Evolutionary conservation across 805 yeast genomes (phyloP).

Genomic region (Saccharomycopsis fibuligera): DNA sequence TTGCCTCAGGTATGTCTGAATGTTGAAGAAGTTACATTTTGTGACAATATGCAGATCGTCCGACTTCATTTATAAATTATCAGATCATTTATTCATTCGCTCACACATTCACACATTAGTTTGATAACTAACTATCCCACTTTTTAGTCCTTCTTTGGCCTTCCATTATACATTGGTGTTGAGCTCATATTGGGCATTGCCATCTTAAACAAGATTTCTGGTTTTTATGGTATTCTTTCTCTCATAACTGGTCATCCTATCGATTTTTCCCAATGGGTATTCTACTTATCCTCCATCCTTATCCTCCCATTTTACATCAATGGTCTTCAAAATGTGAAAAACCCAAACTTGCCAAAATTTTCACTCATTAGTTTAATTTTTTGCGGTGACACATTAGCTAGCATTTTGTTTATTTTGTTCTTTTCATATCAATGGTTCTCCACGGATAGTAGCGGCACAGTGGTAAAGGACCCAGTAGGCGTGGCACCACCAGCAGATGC

Average conservation of each 20-base stretch:
- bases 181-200: slow-evolving; percentile 73
- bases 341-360: slow-evolving; percentile 52
- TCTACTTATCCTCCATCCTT: slow-evolving; percentile 58
- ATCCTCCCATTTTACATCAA: slow-evolving; percentile 58
- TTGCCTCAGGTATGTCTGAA: background rate
- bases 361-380: slow-evolving; percentile 61
- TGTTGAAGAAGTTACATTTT: background rate
- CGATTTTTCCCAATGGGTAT: slow-evolving; percentile 74
- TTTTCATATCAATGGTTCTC: slow-evolving; percentile 74
- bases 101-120: background rate
- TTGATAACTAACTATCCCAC: background rate
- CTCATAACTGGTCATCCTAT: slow-evolving; percentile 86
- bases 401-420: slow-evolving; percentile 63
- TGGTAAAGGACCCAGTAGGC: background rate
- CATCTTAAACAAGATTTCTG: slow-evolving; percentile 81
- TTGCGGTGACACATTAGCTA: slow-evolving; percentile 58
- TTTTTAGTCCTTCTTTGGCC: slow-evolving; percentile 53
- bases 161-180: slow-evolving; percentile 84
- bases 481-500: background rate
- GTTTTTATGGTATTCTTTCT: slow-evolving; percentile 80
- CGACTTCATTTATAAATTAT: no score
- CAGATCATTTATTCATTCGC: background rate
- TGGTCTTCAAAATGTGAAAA: slow-evolving; percentile 46
- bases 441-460: slow-evolving; percentile 27
- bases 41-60: no score